Conservation (phyloP, 2,329 filamentous ascomycete genomes). For the Epichloe aotearoae region DNA sequence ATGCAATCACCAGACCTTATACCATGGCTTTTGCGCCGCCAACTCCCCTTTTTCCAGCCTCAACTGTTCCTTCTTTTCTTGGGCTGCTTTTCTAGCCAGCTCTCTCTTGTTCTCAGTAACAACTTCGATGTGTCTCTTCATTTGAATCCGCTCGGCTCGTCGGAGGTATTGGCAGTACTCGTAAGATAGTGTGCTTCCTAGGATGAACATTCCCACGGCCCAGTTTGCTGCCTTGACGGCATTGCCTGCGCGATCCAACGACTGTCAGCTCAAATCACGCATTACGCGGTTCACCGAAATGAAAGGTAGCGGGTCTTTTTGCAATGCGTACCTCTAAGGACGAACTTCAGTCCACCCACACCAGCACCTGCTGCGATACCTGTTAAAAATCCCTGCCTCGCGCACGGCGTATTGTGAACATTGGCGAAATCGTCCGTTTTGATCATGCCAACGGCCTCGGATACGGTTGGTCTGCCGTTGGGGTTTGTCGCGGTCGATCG, state of each 20-base stretch:
- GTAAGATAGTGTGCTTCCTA: conserved; percentile 59
- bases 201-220: conserved; percentile 66
- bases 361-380: conserved; percentile 72
- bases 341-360: conserved; percentile 58
- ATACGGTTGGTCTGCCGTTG: conserved; percentile 26
- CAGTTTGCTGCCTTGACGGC: conserved; percentile 55
- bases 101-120: conserved; percentile 36
- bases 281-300: no score
- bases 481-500: conserved; percentile 6
- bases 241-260: conserved; percentile 14
- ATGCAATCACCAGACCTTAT: conserved; percentile 38
- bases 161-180: conserved; percentile 73
- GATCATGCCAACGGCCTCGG: conserved; percentile 54
- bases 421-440: conserved; percentile 55
- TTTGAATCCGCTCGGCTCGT: conserved; percentile 62
- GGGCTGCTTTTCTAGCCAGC: conserved; percentile 30
- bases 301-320: background rate
- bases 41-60: conserved; percentile 19
- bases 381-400: conserved; percentile 66
- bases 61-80: conserved; percentile 24
- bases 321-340: conserved; percentile 52
- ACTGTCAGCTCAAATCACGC: background rate
- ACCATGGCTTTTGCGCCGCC: conserved; percentile 34
- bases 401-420: conserved; percentile 70
- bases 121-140: conserved; percentile 71